Conservation (phyloP, 768 basidiomycete species). For the Tulasnella calospora region DNA sequence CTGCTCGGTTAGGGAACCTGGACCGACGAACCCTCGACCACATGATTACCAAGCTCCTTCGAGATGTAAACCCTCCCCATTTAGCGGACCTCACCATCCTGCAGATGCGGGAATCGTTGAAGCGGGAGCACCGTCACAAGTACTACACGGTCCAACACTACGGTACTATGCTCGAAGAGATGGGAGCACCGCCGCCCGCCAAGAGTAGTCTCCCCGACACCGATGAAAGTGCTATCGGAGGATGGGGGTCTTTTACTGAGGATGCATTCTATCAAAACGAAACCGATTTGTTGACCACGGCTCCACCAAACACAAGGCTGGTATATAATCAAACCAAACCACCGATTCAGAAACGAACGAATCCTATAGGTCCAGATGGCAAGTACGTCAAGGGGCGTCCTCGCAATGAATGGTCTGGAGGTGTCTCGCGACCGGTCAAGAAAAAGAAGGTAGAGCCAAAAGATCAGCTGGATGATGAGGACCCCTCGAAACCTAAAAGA, state of each 20-base stretch:
- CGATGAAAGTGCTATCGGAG: slow-evolving; percentile 45
- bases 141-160: slow-evolving; percentile 65
- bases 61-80: slow-evolving; percentile 59
- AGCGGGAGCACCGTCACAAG: slow-evolving; percentile 80
- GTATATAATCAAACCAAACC: slow-evolving; percentile 1
- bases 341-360: slow-evolving; percentile 27
- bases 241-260: slow-evolving; percentile 46
- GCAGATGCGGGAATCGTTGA: slow-evolving; percentile 72
- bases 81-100: slow-evolving; percentile 65
- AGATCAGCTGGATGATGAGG: slow-evolving; percentile 44
- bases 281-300: neutral
- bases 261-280: slow-evolving; percentile 49
- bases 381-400: slow-evolving; percentile 33
- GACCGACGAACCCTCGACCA: slow-evolving; percentile 80
- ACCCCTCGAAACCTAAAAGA: slow-evolving; percentile 42
- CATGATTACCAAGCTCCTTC: slow-evolving; percentile 65
- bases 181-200: neutral
- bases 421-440: slow-evolving; percentile 31
- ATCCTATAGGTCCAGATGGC: slow-evolving; percentile 36
- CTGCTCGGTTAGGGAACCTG: slow-evolving; percentile 57
- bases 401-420: slow-evolving; percentile 31
- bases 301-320: neutral
- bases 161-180: slow-evolving; percentile 25
- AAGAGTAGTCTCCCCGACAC: slow-evolving; percentile 43
- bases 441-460: slow-evolving; percentile 27